These are phyloP conservation scores for Chaetomiaceae sp. DNA, from an alignment of 2,329 filamentous ascomycete species.

Conservation along the genomic window DNA sequence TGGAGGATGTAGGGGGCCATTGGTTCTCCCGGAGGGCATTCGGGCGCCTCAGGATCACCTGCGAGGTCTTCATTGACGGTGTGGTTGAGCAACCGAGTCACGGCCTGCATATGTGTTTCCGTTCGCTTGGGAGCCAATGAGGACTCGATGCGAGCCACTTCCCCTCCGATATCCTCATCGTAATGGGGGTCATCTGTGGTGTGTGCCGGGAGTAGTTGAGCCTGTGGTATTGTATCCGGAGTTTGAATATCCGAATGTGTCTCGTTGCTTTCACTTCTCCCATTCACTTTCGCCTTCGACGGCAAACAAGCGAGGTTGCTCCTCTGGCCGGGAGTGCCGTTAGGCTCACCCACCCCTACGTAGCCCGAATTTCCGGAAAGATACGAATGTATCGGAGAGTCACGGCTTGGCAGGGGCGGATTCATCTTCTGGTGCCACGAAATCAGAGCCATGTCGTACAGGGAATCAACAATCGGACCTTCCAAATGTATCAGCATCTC, in stretches of 20 bases:
- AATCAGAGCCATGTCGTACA: conserved; percentile 70
- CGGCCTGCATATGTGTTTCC: conserved; percentile 48
- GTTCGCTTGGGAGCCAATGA: conserved; percentile 45
- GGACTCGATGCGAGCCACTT: conserved; percentile 59
- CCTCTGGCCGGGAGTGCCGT: too few species aligned
- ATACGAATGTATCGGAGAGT: too few species aligned
- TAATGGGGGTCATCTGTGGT: conserved; percentile 58
- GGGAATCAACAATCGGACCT: conserved; percentile 68
- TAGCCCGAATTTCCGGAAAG: too few species aligned
- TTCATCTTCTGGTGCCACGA: conserved; percentile 64
- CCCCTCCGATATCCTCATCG: conserved; percentile 55
- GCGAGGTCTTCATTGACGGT: conserved; percentile 48
- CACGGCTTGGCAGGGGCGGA: conserved; percentile 54
- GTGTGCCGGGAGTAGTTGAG: conserved; percentile 46
- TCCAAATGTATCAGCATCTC: conserved; percentile 78
- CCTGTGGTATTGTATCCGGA: background rate
- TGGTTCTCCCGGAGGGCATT: conserved; percentile 46
- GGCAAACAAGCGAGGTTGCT: too few species aligned
- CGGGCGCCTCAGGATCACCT: conserved; percentile 45
- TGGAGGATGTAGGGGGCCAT: conserved; percentile 65
- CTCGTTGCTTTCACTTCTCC: too few species aligned
- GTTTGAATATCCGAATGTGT: background rate
- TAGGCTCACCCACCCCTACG: too few species aligned
- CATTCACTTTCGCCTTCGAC: too few species aligned
- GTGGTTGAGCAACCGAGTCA: conserved; percentile 63